Base-by-base conservation (phyloP, 495 filamentous ascomycete species). In the Hyaloscypha bicolor region DNA sequence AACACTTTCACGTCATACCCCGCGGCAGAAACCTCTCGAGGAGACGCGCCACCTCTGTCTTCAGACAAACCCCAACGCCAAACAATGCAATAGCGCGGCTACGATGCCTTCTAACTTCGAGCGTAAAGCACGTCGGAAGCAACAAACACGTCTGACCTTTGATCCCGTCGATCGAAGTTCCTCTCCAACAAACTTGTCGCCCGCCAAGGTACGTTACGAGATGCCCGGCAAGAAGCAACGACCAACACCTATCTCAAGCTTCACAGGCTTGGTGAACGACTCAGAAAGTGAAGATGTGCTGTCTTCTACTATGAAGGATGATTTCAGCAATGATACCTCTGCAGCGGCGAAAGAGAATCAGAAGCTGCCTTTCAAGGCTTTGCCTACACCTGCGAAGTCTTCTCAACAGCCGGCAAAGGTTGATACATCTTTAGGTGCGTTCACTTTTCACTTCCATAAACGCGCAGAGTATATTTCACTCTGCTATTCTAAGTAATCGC, bases 61-160 rank as follows among this genome's bases (percentile, higher is more conserved):
- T n/a, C 19, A 6, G 21, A 9, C 32, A 63, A 19, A 55, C 9
- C 25, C 25, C 25, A 25, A 25, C 25, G 25, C 25, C 25, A 25
- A 9, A 45, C 48, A 9, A 55, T 63, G 25, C 37, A n/a, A 60
- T 42, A 21, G 30, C 0, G 42, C 42, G 1, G 9, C 4, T 33
- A 64, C 8, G 8, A 73, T 73, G 68, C 52, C 68, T 39, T 62
- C 68, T 11, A 73, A 70, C 48, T 42, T 66, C 4, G 53, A 67
- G 31, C 67, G 65, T 22, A 65, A 63, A 39, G 35, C 56, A 0
- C 56, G 64, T 3, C 65, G 64, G 21, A 71, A 71, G 42, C 52
- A 52, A 35, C 71, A 73, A 48, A 73, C 68, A 30, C 65, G 60
- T 12, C 37, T 73, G 25, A 69, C 62, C 2, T 71, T 73, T 32